A percentile compares a stretch with the other conserved stretches of the same genome.
phyloP scores from a whole-genome alignment of 345 rosid genomes.

The Eucalyptus marginata region DNA sequence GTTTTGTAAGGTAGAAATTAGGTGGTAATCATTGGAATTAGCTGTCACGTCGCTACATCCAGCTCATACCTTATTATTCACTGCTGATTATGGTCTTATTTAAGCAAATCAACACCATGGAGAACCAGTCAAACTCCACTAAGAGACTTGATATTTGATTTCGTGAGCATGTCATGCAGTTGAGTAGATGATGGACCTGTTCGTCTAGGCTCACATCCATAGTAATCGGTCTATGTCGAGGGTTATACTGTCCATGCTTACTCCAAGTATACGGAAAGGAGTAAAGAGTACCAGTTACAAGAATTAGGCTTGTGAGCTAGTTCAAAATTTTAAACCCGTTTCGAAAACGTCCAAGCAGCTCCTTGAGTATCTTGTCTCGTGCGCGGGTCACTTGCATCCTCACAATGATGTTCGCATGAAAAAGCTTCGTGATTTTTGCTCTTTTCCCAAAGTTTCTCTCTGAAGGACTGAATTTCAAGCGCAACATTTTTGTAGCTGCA shows the following conservation, averaged over 20 bases:
- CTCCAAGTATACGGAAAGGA: not conserved
- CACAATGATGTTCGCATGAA: not conserved
- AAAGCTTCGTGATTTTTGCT: not conserved
- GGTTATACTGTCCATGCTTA: not conserved
- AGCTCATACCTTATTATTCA: not conserved
- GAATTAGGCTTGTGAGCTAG: not conserved
- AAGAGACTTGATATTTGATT: not conserved
- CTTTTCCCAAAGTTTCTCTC: not conserved
- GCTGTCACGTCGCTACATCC: not conserved
- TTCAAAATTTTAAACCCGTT: not conserved
- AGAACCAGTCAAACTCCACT: not conserved
- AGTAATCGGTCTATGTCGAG: not conserved
- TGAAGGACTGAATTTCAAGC: not conserved
- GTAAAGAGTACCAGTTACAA: not conserved
- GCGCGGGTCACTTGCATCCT: not conserved
- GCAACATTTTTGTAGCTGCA: slow-evolving; percentile 2
- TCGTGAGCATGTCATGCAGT: not conserved
- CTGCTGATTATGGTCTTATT: not conserved
- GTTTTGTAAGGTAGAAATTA: not conserved
- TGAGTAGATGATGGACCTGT: not conserved
- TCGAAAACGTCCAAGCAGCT: not conserved
- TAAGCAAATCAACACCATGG: not conserved
- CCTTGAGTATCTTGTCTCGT: not conserved
- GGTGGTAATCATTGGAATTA: not conserved
- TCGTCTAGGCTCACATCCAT: not conserved